Evolutionary conservation across 2,329 filamentous ascomycete genomes (phyloP).

Genomic region (Rosellinia necatrix): DNA sequence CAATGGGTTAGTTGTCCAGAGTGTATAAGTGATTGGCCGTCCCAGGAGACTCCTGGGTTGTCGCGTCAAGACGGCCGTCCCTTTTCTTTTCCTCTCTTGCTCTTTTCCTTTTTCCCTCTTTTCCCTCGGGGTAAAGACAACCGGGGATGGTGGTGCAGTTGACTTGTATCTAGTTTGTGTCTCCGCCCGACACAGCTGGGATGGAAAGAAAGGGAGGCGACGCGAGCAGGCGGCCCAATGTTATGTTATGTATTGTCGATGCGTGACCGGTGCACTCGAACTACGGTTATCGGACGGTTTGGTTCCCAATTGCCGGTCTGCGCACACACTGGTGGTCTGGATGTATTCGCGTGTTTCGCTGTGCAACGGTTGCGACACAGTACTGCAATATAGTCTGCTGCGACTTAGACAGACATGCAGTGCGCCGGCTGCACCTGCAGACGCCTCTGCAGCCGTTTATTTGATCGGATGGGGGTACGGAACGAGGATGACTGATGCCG

Average conservation of each 20-base stretch:
- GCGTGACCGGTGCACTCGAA: conserved; percentile 18
- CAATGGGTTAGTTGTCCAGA: conserved; percentile 1
- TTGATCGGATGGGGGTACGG: conserved; percentile 37
- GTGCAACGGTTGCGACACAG: conserved; percentile 18
- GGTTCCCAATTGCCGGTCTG: conserved; percentile 10
- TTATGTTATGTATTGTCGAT: conserved; percentile 2
- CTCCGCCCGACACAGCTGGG: not conserved
- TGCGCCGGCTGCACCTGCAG: conserved; percentile 38
- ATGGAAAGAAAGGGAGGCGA: conserved; percentile 1
- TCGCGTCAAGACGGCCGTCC: conserved; percentile 21
- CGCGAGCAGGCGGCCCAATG: conserved; percentile 7
- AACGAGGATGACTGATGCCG: conserved; percentile 23
- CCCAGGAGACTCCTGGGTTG: not conserved
- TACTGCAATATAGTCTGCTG: conserved; percentile 18
- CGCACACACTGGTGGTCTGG: conserved; percentile 10
- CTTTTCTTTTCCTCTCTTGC: conserved; percentile 32
- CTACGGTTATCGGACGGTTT: conserved; percentile 8
- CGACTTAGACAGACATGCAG: conserved; percentile 37
- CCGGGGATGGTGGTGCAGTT: not conserved
- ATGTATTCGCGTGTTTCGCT: conserved; percentile 22
- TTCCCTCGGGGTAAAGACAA: conserved; percentile 31
- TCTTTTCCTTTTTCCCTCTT: conserved; percentile 31
- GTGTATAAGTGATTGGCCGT: conserved; percentile 16
- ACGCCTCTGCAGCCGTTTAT: conserved; percentile 36
- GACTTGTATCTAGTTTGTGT: not conserved